Evolutionary conservation across 441 rosid genomes (phyloP).

Genomic region (Isatis lusitanica): DNA sequence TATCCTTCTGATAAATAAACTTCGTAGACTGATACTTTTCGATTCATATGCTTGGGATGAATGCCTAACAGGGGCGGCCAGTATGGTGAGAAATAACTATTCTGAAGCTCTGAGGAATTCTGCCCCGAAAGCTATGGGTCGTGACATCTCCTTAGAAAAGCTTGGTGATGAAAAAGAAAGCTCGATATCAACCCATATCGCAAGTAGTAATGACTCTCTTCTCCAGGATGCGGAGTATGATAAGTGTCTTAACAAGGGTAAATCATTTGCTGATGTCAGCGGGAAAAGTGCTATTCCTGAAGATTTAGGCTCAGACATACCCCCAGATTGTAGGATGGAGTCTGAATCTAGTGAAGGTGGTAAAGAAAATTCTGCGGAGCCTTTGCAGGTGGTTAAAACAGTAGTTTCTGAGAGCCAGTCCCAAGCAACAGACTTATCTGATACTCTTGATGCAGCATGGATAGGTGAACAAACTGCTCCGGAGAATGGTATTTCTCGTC

Average conservation of each 20-base stretch:
- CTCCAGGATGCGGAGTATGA: conserved; percentile 41
- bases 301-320: conserved; percentile 35
- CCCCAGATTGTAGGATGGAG: conserved; percentile 42
- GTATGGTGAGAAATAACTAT: conserved; percentile 37
- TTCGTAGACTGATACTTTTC: conserved; percentile 59
- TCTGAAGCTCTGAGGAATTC: conserved; percentile 43
- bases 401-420: conserved; percentile 63
- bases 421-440: conserved; percentile 54
- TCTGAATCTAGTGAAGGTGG: conserved; percentile 38
- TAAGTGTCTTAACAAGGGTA: conserved; percentile 20
- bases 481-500: conserved; percentile 23
- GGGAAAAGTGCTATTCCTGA: conserved; percentile 37
- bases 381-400: conserved; percentile 47
- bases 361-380: conserved; percentile 44
- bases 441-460: conserved; percentile 83
- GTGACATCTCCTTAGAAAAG: conserved; percentile 42
- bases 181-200: conserved; percentile 39
- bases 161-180: conserved; percentile 38
- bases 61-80: conserved; percentile 49
- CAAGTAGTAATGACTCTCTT: conserved; percentile 42
- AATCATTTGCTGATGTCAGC: conserved; percentile 21
- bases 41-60: conserved; percentile 72
- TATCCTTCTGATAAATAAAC: conserved; percentile 68
- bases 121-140: conserved; percentile 44
- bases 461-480: conserved; percentile 52